Percentiles rank a stretch among this genome's conserved stretches.
phyloP scores from a whole-genome alignment of 495 filamentous ascomycete genomes.

The Thermothielavioides terrestris region DNA sequence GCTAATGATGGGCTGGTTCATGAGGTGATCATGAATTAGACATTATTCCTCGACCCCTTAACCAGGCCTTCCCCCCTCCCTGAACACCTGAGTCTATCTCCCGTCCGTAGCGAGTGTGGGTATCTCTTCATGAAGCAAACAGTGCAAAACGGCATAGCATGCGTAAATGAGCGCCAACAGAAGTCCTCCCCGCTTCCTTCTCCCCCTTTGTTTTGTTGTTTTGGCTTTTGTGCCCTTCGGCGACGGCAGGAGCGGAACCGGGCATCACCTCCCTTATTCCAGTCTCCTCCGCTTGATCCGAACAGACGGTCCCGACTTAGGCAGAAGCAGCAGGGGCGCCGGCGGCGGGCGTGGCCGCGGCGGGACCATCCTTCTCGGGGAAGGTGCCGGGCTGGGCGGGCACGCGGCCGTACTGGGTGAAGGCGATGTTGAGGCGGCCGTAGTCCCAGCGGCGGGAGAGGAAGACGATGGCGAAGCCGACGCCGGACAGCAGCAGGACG shows the following conservation, averaged over 20 bases:
- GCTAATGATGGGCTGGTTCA: neutral
- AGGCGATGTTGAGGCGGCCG: slow-evolving; percentile 37
- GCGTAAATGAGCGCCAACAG: neutral
- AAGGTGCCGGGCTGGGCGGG: slow-evolving; percentile 26
- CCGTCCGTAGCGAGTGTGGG: slow-evolving; percentile 6
- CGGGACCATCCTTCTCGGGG: slow-evolving; percentile 35
- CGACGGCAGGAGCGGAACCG: neutral
- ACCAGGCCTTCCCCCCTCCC: neutral
- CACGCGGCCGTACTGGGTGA: slow-evolving; percentile 48
- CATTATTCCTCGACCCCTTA: slow-evolving; percentile 6
- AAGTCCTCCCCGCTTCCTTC: neutral
- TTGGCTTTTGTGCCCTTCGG: neutral
- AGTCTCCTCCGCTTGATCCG: neutral
- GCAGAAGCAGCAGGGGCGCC: neutral
- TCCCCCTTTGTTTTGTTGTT: neutral
- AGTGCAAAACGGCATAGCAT: neutral
- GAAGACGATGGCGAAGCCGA: slow-evolving; percentile 30
- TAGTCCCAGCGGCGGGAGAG: slow-evolving; percentile 41
- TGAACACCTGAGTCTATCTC: neutral
- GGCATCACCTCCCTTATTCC: neutral
- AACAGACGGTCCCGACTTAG: neutral
- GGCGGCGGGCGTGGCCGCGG: slow-evolving; percentile 14
- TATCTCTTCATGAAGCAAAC: neutral
- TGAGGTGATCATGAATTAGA: neutral
- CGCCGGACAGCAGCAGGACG: slow-evolving; percentile 29